These are phyloP conservation scores for Starmerella bombi DNA, from an alignment of 805 yeast species.

Conservation along the genomic window DNA sequence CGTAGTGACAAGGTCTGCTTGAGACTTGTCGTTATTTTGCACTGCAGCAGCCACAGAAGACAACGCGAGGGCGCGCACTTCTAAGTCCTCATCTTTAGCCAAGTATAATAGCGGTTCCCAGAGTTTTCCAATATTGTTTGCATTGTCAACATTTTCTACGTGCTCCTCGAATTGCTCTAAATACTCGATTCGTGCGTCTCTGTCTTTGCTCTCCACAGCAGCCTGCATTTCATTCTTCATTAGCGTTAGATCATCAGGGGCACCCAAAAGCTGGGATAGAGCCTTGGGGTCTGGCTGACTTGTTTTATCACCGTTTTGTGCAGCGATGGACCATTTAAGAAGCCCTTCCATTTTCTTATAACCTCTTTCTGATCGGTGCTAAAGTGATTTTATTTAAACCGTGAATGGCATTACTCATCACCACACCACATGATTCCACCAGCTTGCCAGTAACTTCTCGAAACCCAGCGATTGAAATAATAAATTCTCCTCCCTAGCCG, in stretches of 20 bases:
- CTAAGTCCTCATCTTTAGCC: slow-evolving; percentile 31
- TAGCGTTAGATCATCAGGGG: slow-evolving; percentile 73
- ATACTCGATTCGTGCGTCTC: slow-evolving; percentile 58
- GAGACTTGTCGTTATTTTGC: slow-evolving; percentile 75
- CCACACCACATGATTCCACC: too few relatives aligned
- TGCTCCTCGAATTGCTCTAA: slow-evolving; percentile 88
- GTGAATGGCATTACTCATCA: too few relatives aligned
- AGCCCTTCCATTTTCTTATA: slow-evolving; percentile 63
- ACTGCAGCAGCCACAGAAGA: slow-evolving; percentile 81
- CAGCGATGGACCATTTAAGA: slow-evolving; percentile 78
- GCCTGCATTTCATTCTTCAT: slow-evolving; percentile 68
- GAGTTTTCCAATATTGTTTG: slow-evolving; percentile 76
- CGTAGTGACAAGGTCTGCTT: slow-evolving; percentile 39
- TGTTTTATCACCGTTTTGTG: slow-evolving; percentile 41
- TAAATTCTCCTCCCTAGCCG: slow-evolving; percentile 16
- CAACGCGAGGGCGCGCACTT: slow-evolving; percentile 46
- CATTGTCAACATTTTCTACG: slow-evolving; percentile 86
- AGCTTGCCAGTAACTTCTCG: too few relatives aligned
- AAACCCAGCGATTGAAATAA: too few relatives aligned
- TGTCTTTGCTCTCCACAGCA: slow-evolving; percentile 40
- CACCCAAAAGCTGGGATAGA: slow-evolving; percentile 64
- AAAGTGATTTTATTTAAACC: too few relatives aligned
- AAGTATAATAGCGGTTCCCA: slow-evolving; percentile 67
- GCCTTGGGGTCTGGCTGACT: slow-evolving; percentile 56
- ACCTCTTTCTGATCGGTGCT: too few relatives aligned